Conservation (phyloP, 164 flowering plant genomes). For the Nymphaea thermarum region DNA sequence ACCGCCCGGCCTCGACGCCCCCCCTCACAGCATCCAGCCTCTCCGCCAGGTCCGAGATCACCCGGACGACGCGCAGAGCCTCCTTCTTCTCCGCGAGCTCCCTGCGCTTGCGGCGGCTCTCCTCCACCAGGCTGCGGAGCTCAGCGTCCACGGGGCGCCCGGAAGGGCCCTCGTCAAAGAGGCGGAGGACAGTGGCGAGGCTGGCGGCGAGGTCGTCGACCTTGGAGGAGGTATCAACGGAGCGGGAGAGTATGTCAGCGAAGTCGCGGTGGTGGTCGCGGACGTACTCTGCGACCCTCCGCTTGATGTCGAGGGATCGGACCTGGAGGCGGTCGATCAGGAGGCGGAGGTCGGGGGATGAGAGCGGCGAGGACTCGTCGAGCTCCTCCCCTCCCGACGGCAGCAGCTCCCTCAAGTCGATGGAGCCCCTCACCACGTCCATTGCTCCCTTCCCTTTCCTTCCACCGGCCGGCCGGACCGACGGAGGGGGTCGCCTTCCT, state of each 20-base stretch:
- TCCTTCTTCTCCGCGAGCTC: conserved; percentile 57
- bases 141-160: conserved; percentile 37
- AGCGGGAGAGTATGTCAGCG: conserved; percentile 45
- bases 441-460: conserved; percentile 7
- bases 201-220: conserved; percentile 24
- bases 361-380: conserved; percentile 57
- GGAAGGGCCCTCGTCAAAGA: conserved; percentile 36
- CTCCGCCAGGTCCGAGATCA: conserved; percentile 32
- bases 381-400: conserved; percentile 33
- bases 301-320: conserved; percentile 62
- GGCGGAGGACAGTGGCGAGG: conserved; percentile 20
- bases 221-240: conserved; percentile 27
- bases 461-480: too few relatives aligned
- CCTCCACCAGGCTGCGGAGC: conserved; percentile 21
- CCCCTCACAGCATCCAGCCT: conserved; percentile 37
- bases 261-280: conserved; percentile 51
- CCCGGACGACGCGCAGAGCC: conserved; percentile 28
- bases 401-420: conserved; percentile 74
- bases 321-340: conserved; percentile 62
- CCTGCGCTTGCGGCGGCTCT: conserved; percentile 21
- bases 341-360: conserved; percentile 98
- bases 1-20: conserved; percentile 33
- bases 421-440: conserved; percentile 47
- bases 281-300: conserved; percentile 54
- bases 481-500: too few relatives aligned